Evolutionary conservation across 495 filamentous ascomycete species (phyloP), one percentile per base, ranked within the genome.

Genomic region (Podospora pseudocomata): DNA sequence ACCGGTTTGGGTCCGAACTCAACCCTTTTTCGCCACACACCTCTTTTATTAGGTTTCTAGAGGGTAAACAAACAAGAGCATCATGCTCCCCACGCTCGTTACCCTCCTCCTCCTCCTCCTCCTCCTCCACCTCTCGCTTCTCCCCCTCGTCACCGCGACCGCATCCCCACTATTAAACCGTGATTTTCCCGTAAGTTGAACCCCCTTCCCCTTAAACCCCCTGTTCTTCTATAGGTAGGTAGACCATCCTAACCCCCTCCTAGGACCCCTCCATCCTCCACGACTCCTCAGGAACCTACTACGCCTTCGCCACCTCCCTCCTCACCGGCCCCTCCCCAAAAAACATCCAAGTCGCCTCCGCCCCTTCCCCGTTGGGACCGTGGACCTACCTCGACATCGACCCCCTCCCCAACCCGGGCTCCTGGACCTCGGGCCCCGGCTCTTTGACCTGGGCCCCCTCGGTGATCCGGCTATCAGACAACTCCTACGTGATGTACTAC

Each of bases 401-500:
- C 64, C 67, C 72, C 13, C 71, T 81, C 13, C 73, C 76, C 7
- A 4, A 63, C 15, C 34, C 73, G 5, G 77, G 74, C 5, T 5
- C 68, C 32, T 80, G 79, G 79, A 72, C 78, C 6, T 66, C 70
- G 0, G 70, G 68, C 5, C 64, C 66, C 1, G 68, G 66, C 9
- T 65, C 67, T 2, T 74, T 77, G n/a, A 76, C 78, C 11, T 87
- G 84, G 84, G 84, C 85, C 1, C 85, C 84, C 6, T 82, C 83
- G 66, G 79, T 87, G 0, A 75, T 76, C 26, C 67, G 75, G 58
- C 56, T 77, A 28, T 57, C 63, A 83, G 82, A 20, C 44, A 15
- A 39, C 23, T 76, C 70, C 59, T 90, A 83, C 74, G 79, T 88
- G 13, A 82, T 90, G 79, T 89, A 88, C 76, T 89, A 86, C 73